Evolutionary conservation across 805 yeast species (phyloP).

Genomic region (Wickerhamomyces rabaulensis): DNA sequence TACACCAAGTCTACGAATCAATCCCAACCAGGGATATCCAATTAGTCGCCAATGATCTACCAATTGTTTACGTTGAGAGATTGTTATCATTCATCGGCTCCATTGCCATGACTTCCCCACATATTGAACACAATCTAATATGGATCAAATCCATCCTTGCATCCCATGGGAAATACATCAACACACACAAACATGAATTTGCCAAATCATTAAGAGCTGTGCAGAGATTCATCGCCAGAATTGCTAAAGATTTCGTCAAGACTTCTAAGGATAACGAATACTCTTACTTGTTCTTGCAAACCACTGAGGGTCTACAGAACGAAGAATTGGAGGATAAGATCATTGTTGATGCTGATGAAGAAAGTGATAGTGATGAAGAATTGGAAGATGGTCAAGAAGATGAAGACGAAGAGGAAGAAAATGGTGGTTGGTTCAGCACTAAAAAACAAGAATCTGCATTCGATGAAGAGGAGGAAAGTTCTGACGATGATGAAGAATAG

Average conservation of each 20-base stretch:
- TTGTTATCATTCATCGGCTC: constrained; percentile 66
- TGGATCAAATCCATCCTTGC: constrained; percentile 74
- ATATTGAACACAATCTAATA: constrained; percentile 73
- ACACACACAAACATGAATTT: constrained; percentile 55
- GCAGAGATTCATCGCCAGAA: constrained; percentile 68
- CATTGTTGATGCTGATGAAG: constrained; percentile 7
- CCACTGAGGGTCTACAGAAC: constrained; percentile 10
- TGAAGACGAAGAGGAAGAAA: constrained; percentile 17
- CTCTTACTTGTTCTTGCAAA: constrained; percentile 45
- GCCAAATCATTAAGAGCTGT: constrained; percentile 60
- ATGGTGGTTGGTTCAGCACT: constrained; percentile 24
- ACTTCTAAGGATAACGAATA: constrained; percentile 50
- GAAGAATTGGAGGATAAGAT: constrained; percentile 11
- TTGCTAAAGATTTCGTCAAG: constrained; percentile 67
- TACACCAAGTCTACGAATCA: constrained; percentile 67
- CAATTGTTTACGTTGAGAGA: constrained; percentile 68
- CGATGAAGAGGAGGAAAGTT: constrained; percentile 3
- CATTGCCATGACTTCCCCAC: constrained; percentile 64
- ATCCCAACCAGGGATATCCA: constrained; percentile 68
- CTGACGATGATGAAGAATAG: constrained; percentile 9
- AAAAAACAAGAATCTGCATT: constrained; percentile 7
- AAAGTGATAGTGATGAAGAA: constrained; percentile 10
- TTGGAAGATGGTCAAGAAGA: constrained; percentile 11
- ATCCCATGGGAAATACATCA: constrained; percentile 73
- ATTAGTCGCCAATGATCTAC: constrained; percentile 64